Conservation (phyloP, 345 rosid genomes). For the Populus alba region DNA sequence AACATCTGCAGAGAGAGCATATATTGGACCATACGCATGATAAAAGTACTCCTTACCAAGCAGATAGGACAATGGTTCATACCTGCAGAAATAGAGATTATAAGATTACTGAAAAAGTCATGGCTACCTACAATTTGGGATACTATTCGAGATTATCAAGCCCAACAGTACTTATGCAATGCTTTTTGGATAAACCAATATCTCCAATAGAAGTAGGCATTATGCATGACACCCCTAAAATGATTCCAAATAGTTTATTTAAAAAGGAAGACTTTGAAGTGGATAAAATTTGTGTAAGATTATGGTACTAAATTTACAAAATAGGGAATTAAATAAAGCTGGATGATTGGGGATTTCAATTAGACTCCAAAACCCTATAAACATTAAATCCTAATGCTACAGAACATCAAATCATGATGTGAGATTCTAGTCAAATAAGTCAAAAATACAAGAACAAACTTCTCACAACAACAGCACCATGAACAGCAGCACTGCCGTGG, state of each 20-base stretch:
- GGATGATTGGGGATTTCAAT: not conserved
- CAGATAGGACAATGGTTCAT: conserved; percentile 67
- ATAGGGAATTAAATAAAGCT: not conserved
- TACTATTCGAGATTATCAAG: not conserved
- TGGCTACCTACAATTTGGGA: not conserved
- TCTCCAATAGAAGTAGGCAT: not conserved
- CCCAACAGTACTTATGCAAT: not conserved
- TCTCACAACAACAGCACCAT: not conserved
- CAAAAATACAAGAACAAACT: not conserved
- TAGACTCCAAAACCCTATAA: not conserved
- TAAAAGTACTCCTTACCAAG: conserved; percentile 89
- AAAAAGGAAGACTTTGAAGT: not conserved
- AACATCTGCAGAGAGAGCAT: conserved; percentile 89
- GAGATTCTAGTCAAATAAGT: not conserved
- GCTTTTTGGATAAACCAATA: not conserved
- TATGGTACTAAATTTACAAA: not conserved
- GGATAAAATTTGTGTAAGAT: not conserved
- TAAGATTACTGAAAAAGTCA: not conserved
- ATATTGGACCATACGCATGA: conserved; percentile 93
- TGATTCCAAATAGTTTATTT: not conserved
- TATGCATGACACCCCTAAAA: not conserved
- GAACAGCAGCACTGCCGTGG: not conserved
- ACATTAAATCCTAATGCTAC: not conserved
- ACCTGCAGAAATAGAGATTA: conserved; percentile 49
- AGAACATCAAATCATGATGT: not conserved